Conservation (phyloP, 768 basidiomycete species). For the Tricholoma flavovirens region DNA sequence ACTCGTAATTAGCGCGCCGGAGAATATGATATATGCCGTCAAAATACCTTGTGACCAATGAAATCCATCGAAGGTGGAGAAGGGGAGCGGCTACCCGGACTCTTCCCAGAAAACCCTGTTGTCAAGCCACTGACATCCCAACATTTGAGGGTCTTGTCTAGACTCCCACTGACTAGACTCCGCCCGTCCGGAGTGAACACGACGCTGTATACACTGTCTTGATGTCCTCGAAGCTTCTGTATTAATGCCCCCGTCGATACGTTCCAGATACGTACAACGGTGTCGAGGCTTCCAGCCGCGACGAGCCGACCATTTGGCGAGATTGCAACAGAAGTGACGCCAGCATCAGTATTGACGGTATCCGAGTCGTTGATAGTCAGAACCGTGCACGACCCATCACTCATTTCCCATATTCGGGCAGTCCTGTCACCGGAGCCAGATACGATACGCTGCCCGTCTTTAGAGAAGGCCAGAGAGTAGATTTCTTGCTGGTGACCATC, state of each 20-base stretch:
- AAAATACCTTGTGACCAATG: constrained; percentile 81
- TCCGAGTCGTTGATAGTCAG: constrained; percentile 51
- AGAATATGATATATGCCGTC: constrained; percentile 33
- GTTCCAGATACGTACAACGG: constrained; percentile 80
- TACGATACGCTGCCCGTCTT: constrained; percentile 78
- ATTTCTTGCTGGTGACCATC: constrained; percentile 91
- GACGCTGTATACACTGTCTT: constrained; percentile 81
- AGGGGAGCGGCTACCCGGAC: constrained; percentile 46
- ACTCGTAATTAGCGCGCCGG: not conserved
- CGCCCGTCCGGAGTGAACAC: constrained; percentile 92
- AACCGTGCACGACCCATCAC: constrained; percentile 31
- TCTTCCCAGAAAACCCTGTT: constrained; percentile 11
- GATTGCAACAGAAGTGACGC: constrained; percentile 77
- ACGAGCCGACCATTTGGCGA: constrained; percentile 66
- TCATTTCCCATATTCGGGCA: constrained; percentile 43
- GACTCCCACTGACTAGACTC: constrained; percentile 84
- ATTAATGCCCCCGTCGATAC: constrained; percentile 56
- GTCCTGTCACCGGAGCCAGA: constrained; percentile 78
- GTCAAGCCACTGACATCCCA: constrained; percentile 82
- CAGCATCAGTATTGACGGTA: constrained; percentile 40
- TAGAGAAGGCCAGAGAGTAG: constrained; percentile 88
- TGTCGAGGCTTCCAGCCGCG: constrained; percentile 67
- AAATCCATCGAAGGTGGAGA: constrained; percentile 72
- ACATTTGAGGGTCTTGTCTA: constrained; percentile 84
- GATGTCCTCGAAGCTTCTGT: constrained; percentile 70